These are phyloP conservation scores for Dalbergia cultrata DNA, from an alignment of 306 rosid genomes.

Conservation along the genomic window DNA sequence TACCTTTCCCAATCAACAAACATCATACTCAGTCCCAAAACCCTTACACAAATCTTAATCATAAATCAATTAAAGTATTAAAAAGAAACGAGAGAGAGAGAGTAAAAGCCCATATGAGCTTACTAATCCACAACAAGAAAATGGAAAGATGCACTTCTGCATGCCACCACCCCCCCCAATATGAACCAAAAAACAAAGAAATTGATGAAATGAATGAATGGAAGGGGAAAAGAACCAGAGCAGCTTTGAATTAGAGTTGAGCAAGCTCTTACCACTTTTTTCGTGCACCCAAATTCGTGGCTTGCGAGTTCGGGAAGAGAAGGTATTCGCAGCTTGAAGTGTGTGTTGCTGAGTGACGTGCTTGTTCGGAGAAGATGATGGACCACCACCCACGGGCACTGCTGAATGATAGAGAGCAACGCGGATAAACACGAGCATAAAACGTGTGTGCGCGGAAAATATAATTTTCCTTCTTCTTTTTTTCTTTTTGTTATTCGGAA, in stretches of 20 bases:
- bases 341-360: not conserved
- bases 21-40: not conserved
- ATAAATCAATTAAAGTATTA: not conserved
- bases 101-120: not conserved
- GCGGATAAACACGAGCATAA: not conserved
- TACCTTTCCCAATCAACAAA: not conserved
- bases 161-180: not conserved
- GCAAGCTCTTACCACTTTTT: not conserved
- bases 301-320: not conserved
- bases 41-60: not conserved
- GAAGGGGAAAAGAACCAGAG: not conserved
- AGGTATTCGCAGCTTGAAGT: not conserved
- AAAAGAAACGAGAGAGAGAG: not conserved
- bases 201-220: not conserved
- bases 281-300: not conserved
- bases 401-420: slow-evolving; percentile 15
- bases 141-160: not conserved
- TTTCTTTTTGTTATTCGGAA: not conserved
- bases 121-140: not conserved
- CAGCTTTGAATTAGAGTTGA: not conserved
- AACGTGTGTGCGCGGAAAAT: not conserved
- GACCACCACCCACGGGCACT: not conserved
- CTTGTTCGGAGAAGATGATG: slow-evolving; percentile 5
- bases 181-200: not conserved
- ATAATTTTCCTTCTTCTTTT: not conserved